A percentile compares a stretch with the other conserved stretches of the same genome.
phyloP scores from a whole-genome alignment of 805 yeast species.

The Teunomyces cretensis region DNA sequence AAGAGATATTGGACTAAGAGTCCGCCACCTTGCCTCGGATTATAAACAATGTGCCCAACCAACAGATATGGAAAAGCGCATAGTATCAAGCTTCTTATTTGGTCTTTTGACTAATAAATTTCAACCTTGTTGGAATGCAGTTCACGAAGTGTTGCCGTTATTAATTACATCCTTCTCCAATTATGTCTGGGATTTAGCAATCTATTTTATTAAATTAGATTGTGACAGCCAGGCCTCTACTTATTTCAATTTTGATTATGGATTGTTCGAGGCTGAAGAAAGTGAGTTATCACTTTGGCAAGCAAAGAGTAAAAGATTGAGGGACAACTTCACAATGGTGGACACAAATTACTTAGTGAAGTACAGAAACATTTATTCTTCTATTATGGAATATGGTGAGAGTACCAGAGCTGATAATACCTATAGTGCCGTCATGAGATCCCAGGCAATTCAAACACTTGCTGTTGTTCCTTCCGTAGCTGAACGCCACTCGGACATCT shows the following conservation, averaged over 20 bases:
- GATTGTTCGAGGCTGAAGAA: slow-evolving; percentile 5
- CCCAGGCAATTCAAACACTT: slow-evolving; percentile 59
- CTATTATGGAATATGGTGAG: slow-evolving; percentile 40
- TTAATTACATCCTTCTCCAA: slow-evolving; percentile 36
- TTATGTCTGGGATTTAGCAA: slow-evolving; percentile 56
- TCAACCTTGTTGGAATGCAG: slow-evolving; percentile 84
- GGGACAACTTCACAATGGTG: slow-evolving; percentile 35
- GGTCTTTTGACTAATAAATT: slow-evolving; percentile 76
- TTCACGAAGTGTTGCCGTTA: slow-evolving; percentile 56
- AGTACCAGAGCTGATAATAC: slow-evolving; percentile 32
- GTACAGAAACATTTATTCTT: slow-evolving; percentile 31
- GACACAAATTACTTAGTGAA: slow-evolving; percentile 19
- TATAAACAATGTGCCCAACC: slow-evolving; percentile 29
- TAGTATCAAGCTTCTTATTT: slow-evolving; percentile 36
- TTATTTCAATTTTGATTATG: slow-evolving; percentile 12
- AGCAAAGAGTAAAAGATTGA: slow-evolving; percentile 47
- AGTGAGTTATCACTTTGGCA: slow-evolving; percentile 33
- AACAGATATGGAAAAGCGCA: slow-evolving; percentile 14
- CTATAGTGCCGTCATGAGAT: slow-evolving; percentile 49
- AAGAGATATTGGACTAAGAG: slow-evolving; percentile 71
- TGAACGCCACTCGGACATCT: slow-evolving; percentile 55
- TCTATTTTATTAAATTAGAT: slow-evolving; percentile 29
- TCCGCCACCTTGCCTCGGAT: slow-evolving; percentile 55
- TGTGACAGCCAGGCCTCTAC: slow-evolving; percentile 16
- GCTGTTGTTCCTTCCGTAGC: slow-evolving; percentile 62